A percentile compares a stretch with the other conserved stretches of the same genome.
phyloP scores from a whole-genome alignment of 202 grass and related monocot species.

The Musa balbisiana region DNA sequence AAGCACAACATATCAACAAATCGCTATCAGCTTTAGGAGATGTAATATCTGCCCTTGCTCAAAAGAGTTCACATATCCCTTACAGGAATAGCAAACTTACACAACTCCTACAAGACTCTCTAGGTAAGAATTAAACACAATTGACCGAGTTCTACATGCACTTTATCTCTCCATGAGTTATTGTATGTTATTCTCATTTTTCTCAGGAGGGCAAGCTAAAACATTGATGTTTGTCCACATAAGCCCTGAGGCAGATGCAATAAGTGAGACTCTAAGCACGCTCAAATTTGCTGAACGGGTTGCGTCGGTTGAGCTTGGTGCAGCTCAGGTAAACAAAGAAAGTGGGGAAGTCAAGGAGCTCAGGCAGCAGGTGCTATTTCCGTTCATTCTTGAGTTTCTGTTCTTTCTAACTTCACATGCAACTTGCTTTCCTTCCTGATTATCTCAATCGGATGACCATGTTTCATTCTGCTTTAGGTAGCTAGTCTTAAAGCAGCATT shows the following conservation, averaged over 20 bases:
- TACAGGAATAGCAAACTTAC: slow-evolving; percentile 98
- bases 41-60: slow-evolving; percentile 79
- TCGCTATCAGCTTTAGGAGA: slow-evolving; percentile 89
- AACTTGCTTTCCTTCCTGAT: slow-evolving; percentile 7
- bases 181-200: slow-evolving; percentile 2
- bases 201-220: slow-evolving; percentile 86
- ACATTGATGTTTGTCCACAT: slow-evolving; percentile 98
- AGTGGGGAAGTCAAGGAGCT: slow-evolving; percentile 71
- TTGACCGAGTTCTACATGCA: slow-evolving; percentile 14
- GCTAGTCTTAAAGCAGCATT: slow-evolving; percentile 29
- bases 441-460: slow-evolving; percentile 12
- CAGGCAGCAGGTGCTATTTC: slow-evolving; percentile 63
- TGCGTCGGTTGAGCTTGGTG: slow-evolving; percentile 73
- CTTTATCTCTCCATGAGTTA: not conserved
- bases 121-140: slow-evolving; percentile 44
- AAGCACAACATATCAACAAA: slow-evolving; percentile 92
- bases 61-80: slow-evolving; percentile 81
- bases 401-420: slow-evolving; percentile 7
- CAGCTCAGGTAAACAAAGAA: slow-evolving; percentile 75
- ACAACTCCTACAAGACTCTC: slow-evolving; percentile 87
- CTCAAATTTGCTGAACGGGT: slow-evolving; percentile 91
- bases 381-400: not conserved
- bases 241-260: slow-evolving; percentile 63
- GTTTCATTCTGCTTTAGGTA: slow-evolving; percentile 43
- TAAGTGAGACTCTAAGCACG: slow-evolving; percentile 83